Evolutionary conservation across 2,329 filamentous ascomycete species (phyloP).

Genomic region (Thielaviopsis populi): DNA sequence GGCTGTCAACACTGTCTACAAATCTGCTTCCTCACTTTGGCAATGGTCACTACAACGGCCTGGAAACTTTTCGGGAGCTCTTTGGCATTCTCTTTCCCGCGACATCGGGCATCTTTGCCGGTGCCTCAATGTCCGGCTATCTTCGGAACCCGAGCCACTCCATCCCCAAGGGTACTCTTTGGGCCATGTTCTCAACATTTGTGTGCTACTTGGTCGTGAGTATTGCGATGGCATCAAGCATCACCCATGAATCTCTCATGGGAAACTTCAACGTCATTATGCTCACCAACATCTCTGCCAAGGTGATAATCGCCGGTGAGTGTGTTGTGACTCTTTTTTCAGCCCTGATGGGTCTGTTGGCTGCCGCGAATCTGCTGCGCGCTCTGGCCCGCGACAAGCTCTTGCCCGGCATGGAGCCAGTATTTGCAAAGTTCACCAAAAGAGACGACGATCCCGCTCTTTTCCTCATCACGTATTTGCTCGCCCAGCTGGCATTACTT

Average conservation of each 20-base stretch:
- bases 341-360: constrained; percentile 73
- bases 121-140: constrained; percentile 83
- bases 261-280: constrained; percentile 67
- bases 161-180: constrained; percentile 72
- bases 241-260: constrained; percentile 59
- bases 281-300: constrained; percentile 59
- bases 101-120: constrained; percentile 46
- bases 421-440: constrained; percentile 37
- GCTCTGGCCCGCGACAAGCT: constrained; percentile 67
- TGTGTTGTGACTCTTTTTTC: constrained; percentile 75
- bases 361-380: constrained; percentile 70
- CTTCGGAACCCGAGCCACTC: constrained; percentile 67
- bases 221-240: constrained; percentile 60
- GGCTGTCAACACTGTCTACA: constrained; percentile 50
- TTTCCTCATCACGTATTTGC: constrained; percentile 57
- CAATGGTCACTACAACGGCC: constrained; percentile 44
- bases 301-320: constrained; percentile 64
- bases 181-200: constrained; percentile 62
- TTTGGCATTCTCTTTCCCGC: constrained; percentile 76
- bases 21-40: constrained; percentile 59
- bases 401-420: constrained; percentile 47
- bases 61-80: constrained; percentile 61
- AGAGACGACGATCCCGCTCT: constrained; percentile 59
- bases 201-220: constrained; percentile 62
- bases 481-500: constrained; percentile 67